Conservation (phyloP, 257 asterid genomes). For the Verbascum thapsus region DNA sequence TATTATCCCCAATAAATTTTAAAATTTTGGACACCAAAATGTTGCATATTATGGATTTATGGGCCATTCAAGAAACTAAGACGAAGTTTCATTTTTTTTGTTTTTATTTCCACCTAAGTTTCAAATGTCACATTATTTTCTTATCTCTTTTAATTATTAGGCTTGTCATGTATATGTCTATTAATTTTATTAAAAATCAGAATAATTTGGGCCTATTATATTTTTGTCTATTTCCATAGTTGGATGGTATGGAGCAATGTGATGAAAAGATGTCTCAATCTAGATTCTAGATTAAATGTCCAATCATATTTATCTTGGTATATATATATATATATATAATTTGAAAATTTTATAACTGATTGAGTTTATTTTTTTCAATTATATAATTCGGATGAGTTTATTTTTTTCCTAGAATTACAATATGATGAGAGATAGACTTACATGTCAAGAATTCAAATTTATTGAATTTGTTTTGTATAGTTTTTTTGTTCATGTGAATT, state of each 20-base stretch:
- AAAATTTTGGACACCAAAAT: not conserved
- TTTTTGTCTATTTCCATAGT: not conserved
- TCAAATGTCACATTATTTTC: not conserved
- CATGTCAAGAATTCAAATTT: too few species aligned
- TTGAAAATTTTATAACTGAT: not conserved
- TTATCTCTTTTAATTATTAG: not conserved
- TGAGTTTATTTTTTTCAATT: too few species aligned
- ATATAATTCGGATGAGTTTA: too few species aligned
- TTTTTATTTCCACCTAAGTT: conserved; percentile 7
- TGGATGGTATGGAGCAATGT: not conserved
- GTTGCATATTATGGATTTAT: not conserved
- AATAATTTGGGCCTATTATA: not conserved
- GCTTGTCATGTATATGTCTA: not conserved
- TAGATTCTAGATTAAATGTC: not conserved
- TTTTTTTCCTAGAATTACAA: too few species aligned
- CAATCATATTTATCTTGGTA: not conserved
- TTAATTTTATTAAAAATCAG: not conserved
- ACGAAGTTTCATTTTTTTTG: conserved; percentile 29
- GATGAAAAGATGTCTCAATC: not conserved
- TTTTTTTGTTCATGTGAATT: too few species aligned
- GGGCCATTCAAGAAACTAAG: conserved; percentile 7
- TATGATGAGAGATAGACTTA: too few species aligned
- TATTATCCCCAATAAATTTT: too few species aligned
- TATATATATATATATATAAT: not conserved
- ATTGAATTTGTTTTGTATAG: too few species aligned